phyloP scores from a whole-genome alignment of 495 filamentous ascomycete genomes.

The Letharia columbiana region DNA sequence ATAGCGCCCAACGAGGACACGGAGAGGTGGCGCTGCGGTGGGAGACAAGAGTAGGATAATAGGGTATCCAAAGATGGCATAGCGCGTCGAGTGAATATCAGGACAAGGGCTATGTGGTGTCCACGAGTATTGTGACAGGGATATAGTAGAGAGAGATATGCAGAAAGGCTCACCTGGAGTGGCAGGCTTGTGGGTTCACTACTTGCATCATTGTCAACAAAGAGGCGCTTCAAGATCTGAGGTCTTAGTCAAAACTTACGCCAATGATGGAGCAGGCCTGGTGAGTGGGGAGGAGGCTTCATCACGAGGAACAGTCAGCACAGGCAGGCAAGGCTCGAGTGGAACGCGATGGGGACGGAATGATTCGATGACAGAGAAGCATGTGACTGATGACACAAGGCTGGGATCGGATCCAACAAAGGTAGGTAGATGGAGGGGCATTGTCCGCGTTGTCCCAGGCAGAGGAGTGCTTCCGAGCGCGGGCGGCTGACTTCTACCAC shows the following conservation, averaged over 20 bases:
- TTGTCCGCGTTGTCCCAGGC: not conserved
- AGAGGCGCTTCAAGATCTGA: constrained; percentile 9
- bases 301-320: constrained; percentile 19
- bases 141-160: constrained; percentile 7
- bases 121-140: not conserved
- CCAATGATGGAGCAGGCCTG: constrained; percentile 12
- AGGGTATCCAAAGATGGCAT: constrained; percentile 7
- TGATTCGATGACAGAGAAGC: constrained; percentile 15
- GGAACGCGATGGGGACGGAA: constrained; percentile 5
- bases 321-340: constrained; percentile 12
- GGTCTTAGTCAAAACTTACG: constrained; percentile 15
- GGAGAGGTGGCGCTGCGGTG: not conserved
- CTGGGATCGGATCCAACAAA: constrained; percentile 12
- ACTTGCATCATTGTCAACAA: not conserved
- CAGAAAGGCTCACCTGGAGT: constrained; percentile 16
- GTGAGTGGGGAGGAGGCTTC: constrained; percentile 9
- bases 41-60: not conserved
- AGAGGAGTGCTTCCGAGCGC: not conserved
- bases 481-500: not conserved
- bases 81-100: constrained; percentile 2
- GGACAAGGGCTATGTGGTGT: constrained; percentile 1
- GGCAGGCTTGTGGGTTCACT: constrained; percentile 7
- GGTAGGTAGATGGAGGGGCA: constrained; percentile 1
- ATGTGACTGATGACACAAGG: constrained; percentile 19
- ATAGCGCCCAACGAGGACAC: not conserved